Conservation (phyloP, 257 asterid species). For the Fraxinus americana region DNA sequence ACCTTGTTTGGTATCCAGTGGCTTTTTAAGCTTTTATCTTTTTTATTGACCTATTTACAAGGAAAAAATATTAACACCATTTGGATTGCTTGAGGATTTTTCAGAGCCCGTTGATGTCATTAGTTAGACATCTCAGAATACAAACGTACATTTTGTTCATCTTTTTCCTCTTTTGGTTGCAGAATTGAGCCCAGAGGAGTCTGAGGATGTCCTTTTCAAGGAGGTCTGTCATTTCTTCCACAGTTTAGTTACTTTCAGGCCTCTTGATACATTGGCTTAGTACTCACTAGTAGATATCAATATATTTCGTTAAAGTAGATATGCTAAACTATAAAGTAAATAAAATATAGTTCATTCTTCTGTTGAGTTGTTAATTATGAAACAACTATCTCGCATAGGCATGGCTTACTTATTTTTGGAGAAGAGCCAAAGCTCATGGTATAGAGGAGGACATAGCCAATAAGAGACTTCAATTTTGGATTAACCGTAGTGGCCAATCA, state of each 20-base stretch:
- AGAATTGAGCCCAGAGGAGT: constrained; percentile 96
- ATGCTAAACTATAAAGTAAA: not conserved
- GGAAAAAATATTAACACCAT: not conserved
- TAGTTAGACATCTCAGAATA: not conserved
- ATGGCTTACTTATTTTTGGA: constrained; percentile 96
- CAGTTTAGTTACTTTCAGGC: constrained; percentile 10
- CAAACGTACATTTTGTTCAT: not conserved
- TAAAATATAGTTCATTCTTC: not conserved
- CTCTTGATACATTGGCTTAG: constrained; percentile 4
- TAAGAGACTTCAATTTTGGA: constrained; percentile 79
- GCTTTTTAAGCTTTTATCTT: not conserved
- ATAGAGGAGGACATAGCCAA: constrained; percentile 79
- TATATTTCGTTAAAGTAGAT: constrained; percentile 1
- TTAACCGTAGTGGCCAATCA: constrained; percentile 74
- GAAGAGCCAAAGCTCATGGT: constrained; percentile 83
- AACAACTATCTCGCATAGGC: constrained; percentile 52
- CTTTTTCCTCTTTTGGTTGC: constrained; percentile 30
- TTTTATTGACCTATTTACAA: not conserved
- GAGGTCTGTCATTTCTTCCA: constrained; percentile 57
- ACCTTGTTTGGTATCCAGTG: not conserved
- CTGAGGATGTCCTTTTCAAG: constrained; percentile 96
- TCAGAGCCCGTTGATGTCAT: not conserved
- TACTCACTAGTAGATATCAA: not conserved
- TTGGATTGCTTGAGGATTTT: not conserved
- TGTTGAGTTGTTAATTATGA: not conserved